phyloP scores from a whole-genome alignment of 1,139 yeast species.

The Taiozyma sp. region DNA sequence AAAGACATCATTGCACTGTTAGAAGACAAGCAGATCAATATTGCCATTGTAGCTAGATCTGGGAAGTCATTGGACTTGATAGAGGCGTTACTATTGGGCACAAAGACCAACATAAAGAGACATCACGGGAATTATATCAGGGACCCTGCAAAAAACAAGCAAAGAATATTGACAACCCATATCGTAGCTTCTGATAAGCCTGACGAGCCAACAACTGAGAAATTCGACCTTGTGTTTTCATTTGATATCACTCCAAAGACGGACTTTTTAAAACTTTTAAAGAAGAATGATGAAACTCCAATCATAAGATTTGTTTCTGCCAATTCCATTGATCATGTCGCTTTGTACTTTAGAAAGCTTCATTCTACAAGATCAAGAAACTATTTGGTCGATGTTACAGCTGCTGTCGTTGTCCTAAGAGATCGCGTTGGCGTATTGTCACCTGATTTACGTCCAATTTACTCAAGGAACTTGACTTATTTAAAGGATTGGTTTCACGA shows the following conservation, averaged over 20 bases:
- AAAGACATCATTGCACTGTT: slow-evolving; percentile 47
- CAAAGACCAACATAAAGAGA: slow-evolving; percentile 58
- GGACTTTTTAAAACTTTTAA: slow-evolving; percentile 27
- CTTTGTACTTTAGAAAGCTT: slow-evolving; percentile 36
- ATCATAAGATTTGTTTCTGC: slow-evolving; percentile 68
- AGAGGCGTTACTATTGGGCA: slow-evolving; percentile 73
- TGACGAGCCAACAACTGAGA: slow-evolving; percentile 27
- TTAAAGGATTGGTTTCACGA: slow-evolving; percentile 56
- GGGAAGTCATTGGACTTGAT: slow-evolving; percentile 71
- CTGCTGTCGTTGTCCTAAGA: slow-evolving; percentile 79
- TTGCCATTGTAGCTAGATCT: slow-evolving; percentile 50
- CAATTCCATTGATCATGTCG: slow-evolving; percentile 80
- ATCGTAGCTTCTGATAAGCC: slow-evolving; percentile 43
- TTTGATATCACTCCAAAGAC: slow-evolving; percentile 69
- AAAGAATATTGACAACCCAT: slow-evolving; percentile 33
- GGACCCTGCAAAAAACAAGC: slow-evolving; percentile 28
- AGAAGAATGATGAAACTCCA: slow-evolving; percentile 37
- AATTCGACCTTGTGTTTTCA: slow-evolving; percentile 59
- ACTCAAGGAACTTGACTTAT: slow-evolving; percentile 60
- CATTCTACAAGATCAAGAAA: slow-evolving; percentile 34
- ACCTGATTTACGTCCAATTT: slow-evolving; percentile 73
- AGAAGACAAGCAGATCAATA: slow-evolving; percentile 36
- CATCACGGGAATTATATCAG: slow-evolving; percentile 55
- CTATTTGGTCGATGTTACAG: slow-evolving; percentile 63
- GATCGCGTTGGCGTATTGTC: slow-evolving; percentile 85